These are phyloP conservation scores for Leishmania guyanensis DNA, from an alignment of 208 protist species.

Conservation along the genomic window DNA sequence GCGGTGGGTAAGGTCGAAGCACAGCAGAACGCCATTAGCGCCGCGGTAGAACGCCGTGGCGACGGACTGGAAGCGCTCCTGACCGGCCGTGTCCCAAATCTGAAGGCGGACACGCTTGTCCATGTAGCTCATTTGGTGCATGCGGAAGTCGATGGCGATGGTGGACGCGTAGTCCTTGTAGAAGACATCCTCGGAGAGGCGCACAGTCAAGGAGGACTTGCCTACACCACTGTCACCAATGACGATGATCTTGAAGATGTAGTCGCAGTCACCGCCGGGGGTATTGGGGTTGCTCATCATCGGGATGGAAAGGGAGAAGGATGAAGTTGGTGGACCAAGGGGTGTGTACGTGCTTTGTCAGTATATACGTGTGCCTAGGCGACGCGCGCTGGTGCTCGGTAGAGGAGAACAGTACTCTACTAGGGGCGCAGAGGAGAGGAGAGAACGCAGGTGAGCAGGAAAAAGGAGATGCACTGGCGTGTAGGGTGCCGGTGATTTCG, in stretches of 20 bases:
- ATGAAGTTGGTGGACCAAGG: background rate
- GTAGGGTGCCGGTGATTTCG: too few species aligned
- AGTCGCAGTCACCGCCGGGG: conserved; percentile 89
- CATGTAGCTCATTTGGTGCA: conserved; percentile 92
- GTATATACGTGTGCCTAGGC: background rate
- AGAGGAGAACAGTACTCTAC: background rate
- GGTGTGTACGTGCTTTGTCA: background rate
- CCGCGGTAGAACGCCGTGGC: conserved; percentile 94
- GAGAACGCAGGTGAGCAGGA: background rate
- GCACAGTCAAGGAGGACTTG: conserved; percentile 90
- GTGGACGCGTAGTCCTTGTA: conserved; percentile 90
- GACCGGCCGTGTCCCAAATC: conserved; percentile 93
- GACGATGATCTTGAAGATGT: conserved; percentile 96
- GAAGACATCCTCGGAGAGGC: conserved; percentile 93
- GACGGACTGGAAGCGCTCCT: conserved; percentile 93
- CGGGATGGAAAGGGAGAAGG: background rate
- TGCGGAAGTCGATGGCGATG: conserved; percentile 91
- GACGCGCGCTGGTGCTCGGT: background rate
- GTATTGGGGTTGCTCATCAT: conserved; percentile 31
- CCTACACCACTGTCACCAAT: conserved; percentile 93
- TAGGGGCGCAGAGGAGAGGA: background rate
- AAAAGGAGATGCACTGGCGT: background rate
- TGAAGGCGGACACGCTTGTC: conserved; percentile 91
- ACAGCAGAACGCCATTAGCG: conserved; percentile 94
- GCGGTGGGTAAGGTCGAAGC: conserved; percentile 98